Percentiles rank a stretch among this genome's conserved stretches.
phyloP scores from a whole-genome alignment of 73 alveolate species.

The Paramecium sexaurelia region DNA sequence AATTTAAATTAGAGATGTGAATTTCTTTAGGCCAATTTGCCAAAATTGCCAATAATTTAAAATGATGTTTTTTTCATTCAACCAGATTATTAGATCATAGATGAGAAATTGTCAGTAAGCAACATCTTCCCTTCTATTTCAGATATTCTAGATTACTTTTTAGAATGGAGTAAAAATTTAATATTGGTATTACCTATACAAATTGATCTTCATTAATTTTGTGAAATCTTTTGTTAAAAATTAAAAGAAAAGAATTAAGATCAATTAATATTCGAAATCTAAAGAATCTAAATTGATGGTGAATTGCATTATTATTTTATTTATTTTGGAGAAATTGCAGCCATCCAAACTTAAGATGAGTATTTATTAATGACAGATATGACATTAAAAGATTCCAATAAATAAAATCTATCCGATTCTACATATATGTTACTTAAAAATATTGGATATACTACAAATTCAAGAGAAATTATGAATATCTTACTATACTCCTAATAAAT shows the following conservation, averaged over 20 bases:
- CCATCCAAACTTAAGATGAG: neutral
- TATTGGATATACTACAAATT: neutral
- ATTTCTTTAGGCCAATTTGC: neutral
- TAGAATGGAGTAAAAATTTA: neutral
- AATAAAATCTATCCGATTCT: neutral
- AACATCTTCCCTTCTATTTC: neutral
- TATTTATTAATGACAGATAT: conserved; percentile 1
- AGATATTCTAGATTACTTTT: neutral
- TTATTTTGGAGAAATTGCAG: conserved; percentile 51
- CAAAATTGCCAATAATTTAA: neutral
- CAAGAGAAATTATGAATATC: conserved; percentile 35
- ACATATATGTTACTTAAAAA: neutral
- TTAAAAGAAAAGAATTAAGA: neutral
- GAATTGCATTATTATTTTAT: neutral
- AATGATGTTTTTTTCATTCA: conserved; percentile 19
- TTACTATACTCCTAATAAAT: neutral
- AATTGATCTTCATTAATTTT: neutral
- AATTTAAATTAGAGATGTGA: neutral
- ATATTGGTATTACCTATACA: neutral
- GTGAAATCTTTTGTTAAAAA: neutral
- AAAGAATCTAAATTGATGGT: conserved; percentile 41
- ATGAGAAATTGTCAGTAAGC: neutral
- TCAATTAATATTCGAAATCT: neutral
- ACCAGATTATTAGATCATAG: neutral
- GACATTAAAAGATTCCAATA: neutral